Conservation (phyloP, 192 early-diverging fungal species). For the Coemansia sp. region DNA sequence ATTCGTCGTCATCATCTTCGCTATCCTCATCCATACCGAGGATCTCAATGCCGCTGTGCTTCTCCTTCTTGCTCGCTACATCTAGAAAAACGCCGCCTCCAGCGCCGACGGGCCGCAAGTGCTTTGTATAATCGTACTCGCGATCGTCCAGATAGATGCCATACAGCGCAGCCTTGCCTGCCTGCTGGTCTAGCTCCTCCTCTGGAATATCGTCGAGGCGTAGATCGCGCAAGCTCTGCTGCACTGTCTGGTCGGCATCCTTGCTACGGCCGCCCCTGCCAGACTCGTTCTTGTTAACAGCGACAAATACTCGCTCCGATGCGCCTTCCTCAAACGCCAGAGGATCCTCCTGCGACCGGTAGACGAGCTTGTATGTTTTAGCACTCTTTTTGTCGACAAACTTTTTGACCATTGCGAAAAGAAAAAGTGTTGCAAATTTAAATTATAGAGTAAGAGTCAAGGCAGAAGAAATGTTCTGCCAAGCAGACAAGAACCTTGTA, state of each 20-base stretch:
- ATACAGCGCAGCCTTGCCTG: conserved; percentile 80
- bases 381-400: conserved; percentile 91
- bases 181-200: conserved; percentile 37
- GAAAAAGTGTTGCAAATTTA: conserved; percentile 4
- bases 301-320: conserved; percentile 77
- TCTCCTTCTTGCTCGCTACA: conserved; percentile 56
- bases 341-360: conserved; percentile 95
- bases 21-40: conserved; percentile 30
- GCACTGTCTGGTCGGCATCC: conserved; percentile 30
- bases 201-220: conserved; percentile 15
- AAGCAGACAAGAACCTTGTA: neutral
- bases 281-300: conserved; percentile 43
- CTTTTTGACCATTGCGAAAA: conserved; percentile 44
- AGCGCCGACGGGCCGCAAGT: conserved; percentile 81
- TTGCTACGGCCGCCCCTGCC: conserved; percentile 16
- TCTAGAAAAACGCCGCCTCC: conserved; percentile 79
- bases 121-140: conserved; percentile 94
- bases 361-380: conserved; percentile 87
- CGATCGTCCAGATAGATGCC: conserved; percentile 91
- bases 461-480: neutral
- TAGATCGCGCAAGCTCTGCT: conserved; percentile 26
- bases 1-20: conserved; percentile 12
- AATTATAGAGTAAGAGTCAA: neutral
- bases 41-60: conserved; percentile 55
- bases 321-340: conserved; percentile 79